These are phyloP conservation scores for Spinellus fusiger DNA, from an alignment of 192 early-diverging fungal genomes.

Conservation along the genomic window DNA sequence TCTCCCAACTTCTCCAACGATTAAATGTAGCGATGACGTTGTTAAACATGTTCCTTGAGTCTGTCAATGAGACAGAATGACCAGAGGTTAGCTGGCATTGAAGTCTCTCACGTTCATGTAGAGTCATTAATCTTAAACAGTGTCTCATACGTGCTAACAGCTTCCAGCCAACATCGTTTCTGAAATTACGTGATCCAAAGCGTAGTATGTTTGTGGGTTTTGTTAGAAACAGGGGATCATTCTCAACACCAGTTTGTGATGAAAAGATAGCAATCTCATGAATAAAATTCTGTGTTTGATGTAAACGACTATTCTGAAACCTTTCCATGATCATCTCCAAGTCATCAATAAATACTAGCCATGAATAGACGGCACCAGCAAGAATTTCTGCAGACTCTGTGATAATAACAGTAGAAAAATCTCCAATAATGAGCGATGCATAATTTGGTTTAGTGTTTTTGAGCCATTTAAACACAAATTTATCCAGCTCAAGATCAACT, in stretches of 20 bases:
- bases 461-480: constrained; percentile 40
- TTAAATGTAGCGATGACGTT: constrained; percentile 40
- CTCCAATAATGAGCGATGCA: constrained; percentile 37
- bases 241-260: constrained; percentile 26
- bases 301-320: constrained; percentile 41
- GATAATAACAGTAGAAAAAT: constrained; percentile 48
- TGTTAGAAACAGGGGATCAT: constrained; percentile 64
- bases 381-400: constrained; percentile 70
- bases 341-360: constrained; percentile 58
- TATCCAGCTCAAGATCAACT: constrained; percentile 37
- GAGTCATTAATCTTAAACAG: constrained; percentile 43
- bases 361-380: constrained; percentile 59
- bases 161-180: constrained; percentile 73
- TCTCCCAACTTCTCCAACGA: constrained; percentile 62
- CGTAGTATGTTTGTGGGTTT: constrained; percentile 57
- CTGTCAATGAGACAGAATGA: constrained; percentile 22
- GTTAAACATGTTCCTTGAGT: constrained; percentile 40
- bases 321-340: constrained; percentile 40
- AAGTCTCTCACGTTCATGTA: constrained; percentile 24
- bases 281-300: constrained; percentile 53
- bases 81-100: constrained; percentile 39
- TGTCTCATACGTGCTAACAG: constrained; percentile 59
- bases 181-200: constrained; percentile 53
- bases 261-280: constrained; percentile 48
- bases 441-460: constrained; percentile 43